Evolutionary conservation across 139 green algal species (phyloP), one percentile per base, ranked within the genome.

Genomic region (Diplosphaera chodatii): DNA sequence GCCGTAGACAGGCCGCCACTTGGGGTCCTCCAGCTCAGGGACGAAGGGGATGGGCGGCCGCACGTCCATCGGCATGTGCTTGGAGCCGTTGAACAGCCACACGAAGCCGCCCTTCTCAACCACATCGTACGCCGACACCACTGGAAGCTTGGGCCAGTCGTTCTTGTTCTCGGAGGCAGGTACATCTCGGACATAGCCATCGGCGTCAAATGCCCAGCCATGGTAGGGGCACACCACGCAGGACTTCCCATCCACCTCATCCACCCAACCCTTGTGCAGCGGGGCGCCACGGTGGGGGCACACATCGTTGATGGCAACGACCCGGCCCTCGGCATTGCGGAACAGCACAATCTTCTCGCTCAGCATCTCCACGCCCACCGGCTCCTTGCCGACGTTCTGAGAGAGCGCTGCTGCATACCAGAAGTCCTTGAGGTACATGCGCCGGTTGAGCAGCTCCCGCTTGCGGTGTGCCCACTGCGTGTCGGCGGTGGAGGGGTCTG

Each of bases 31-130:
- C 73, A 96, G 85, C 82, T 95, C 88, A 4, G 83, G 78, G 0
- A 82, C 69, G 33, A 81, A 78, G 4, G 90, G 90, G 71, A 96
- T 89, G 64, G 87, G 89, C 5, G 85, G 90, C 1, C 89, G 80
- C 82, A 87, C 86, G 28, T 90, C 88, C 2, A 64, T 78, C 3
- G 86, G 89, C 67, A 94, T 74, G 28, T 23, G 55, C 64, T 77
- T 77, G 37, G 77, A 67, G 31, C 87, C 90, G 75, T 83, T 94
- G 79, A 94, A 96, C 32, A 96, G 72, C 85, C 86, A 96, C 29
- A 96, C 71, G 65, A 96, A 96, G 32, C 89, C 90, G 37, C 86
- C 88, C 74, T 82, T 75, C 80, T 91, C 83, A 76, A 83, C 70
- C 22, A 94, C 83, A 4, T 80, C 74, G 76, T 88, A 95, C 1